phyloP scores from a whole-genome alignment of 805 yeast genomes.

The Saccharomycopsis fodiens region DNA sequence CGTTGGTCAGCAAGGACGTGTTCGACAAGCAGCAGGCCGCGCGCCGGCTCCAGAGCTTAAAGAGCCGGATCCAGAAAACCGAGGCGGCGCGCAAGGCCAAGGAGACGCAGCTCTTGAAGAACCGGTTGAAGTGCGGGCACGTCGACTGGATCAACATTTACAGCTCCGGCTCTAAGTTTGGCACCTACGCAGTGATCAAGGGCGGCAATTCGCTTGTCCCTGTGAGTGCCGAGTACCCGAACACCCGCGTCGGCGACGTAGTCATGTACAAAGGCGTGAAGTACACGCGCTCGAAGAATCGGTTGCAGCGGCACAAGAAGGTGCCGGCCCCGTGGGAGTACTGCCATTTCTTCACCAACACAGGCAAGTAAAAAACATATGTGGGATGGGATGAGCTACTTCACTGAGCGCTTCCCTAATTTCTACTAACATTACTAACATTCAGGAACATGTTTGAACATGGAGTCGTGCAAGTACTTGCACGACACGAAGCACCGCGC shows the following conservation, averaged over 20 bases:
- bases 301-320: constrained; percentile 24
- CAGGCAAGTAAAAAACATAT: constrained; percentile 20
- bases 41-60: constrained; percentile 19
- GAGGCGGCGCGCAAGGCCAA: constrained; percentile 20
- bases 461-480: constrained; percentile 41
- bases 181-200: constrained; percentile 33
- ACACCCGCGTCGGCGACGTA: constrained; percentile 18
- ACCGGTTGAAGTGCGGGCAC: constrained; percentile 33
- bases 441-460: constrained; percentile 47
- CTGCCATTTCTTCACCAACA: constrained; percentile 16
- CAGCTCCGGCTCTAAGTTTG: constrained; percentile 24
- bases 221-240: constrained; percentile 24
- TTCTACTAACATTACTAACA: constrained; percentile 4
- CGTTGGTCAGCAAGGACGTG: constrained; percentile 32
- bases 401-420: no score
- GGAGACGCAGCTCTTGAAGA: constrained; percentile 24
- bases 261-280: constrained; percentile 29
- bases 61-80: constrained; percentile 2
- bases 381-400: no score
- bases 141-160: constrained; percentile 39
- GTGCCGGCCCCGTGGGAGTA: constrained; percentile 6
- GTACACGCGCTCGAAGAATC: constrained; percentile 26
- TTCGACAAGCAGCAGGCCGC: constrained; percentile 29
- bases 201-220: constrained; percentile 36
- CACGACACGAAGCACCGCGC: constrained; percentile 47